phyloP scores from a whole-genome alignment of 306 rosid species.

The Casuarina equisetifolia region DNA sequence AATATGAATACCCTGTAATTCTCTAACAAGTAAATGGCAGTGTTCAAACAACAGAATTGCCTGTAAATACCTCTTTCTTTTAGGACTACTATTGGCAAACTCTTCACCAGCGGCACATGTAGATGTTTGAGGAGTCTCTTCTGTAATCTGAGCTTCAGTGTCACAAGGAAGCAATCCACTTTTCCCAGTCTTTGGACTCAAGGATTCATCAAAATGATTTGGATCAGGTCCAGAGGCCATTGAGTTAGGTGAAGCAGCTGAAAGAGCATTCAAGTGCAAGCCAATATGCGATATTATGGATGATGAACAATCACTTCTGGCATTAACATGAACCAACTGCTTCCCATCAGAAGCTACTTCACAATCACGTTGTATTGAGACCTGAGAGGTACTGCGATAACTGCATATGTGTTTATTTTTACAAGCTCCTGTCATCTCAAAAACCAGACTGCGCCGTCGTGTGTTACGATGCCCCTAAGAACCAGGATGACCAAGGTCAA shows the following conservation, averaged over 20 bases:
- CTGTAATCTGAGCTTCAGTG: constrained; percentile 39
- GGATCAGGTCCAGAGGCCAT: constrained; percentile 38
- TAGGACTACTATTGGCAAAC: constrained; percentile 62
- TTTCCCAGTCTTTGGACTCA: constrained; percentile 40
- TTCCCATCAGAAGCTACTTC: constrained; percentile 36
- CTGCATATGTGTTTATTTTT: constrained; percentile 17
- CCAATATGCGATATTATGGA: constrained; percentile 67
- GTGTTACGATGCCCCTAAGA: constrained; percentile 22
- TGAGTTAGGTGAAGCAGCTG: constrained; percentile 41
- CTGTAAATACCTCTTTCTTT: constrained; percentile 65
- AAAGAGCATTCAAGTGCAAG: constrained; percentile 78
- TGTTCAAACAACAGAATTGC: neutral
- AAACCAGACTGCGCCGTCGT: constrained; percentile 30
- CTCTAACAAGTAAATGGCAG: neutral
- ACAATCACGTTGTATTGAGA: constrained; percentile 42
- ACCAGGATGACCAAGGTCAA: constrained; percentile 18
- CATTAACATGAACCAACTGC: constrained; percentile 39
- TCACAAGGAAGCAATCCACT: constrained; percentile 43
- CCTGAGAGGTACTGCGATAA: constrained; percentile 35
- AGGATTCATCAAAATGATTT: constrained; percentile 38
- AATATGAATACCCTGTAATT: constrained; percentile 4
- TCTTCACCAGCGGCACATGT: constrained; percentile 51
- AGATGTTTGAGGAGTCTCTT: constrained; percentile 54
- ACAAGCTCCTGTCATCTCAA: constrained; percentile 28
- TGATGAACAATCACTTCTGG: constrained; percentile 40